Evolutionary conservation across 2,329 filamentous ascomycete species (phyloP), one percentile per base, ranked within the genome.

Genomic region (Neopestalotiopsis sp.): DNA sequence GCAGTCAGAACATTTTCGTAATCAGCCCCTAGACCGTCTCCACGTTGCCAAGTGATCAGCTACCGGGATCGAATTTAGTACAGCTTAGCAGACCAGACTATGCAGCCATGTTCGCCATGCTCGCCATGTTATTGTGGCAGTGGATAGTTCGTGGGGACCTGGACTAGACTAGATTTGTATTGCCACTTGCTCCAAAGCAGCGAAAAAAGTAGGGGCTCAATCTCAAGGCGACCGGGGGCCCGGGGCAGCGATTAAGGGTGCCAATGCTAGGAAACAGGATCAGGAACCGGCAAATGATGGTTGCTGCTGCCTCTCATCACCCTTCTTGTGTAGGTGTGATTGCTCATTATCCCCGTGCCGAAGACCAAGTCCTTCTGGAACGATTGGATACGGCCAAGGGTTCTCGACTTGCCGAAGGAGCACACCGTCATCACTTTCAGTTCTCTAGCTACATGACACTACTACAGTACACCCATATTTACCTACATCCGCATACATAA

Each of bases 31-130:
- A 17, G n/a, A 20, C 13, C 38, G 63, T 57, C 62, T 65, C 62
- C 62, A 65, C 62, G 42, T 24, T 57, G 63, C 63, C 63, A 65
- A 65, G 63, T 56, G 63, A 65, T 65, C 63, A 64, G 63, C 63
- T 65, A 28, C 63, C 32, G 63, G 63, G 63, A 34, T 57, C 49
- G 17, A 34, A 65, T 34, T 56, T 28, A 57, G 52, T 34, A 13
- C 24, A 57, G 17, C 6, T 52, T 52, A 52, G 45, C n/a, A 52
- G 17, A 52, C 45, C 45, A 52, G 17, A 52, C 45, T 52, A 52
- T n/a, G 45, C 12, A 38, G 34, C 34, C 34, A 38, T 38, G 34
- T 38, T 38, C 34, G 24, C 24, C 24, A 28, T 28, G 24, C 24
- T 28, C 10, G 34, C 34, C 34, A 38, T 38, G 34, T 38, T 10